A percentile compares a stretch with the other conserved stretches of the same genome.
phyloP scores from a whole-genome alignment of 2,329 filamentous ascomycete genomes.

The Albophoma yamanashiensis region DNA sequence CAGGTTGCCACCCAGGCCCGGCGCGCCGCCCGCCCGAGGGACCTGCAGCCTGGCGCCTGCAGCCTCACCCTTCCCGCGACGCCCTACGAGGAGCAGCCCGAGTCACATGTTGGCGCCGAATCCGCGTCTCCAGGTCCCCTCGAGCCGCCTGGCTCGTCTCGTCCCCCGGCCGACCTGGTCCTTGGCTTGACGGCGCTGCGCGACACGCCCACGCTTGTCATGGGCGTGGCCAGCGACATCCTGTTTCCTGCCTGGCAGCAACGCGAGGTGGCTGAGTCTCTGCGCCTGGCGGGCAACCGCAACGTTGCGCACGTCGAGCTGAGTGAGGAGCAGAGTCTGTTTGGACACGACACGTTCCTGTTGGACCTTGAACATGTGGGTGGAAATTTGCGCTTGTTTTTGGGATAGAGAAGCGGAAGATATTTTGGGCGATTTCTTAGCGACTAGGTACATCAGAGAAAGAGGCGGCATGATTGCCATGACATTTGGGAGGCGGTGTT shows the following conservation, averaged over 20 bases:
- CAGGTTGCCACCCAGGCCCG: slow-evolving; percentile 53
- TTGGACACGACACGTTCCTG: slow-evolving; percentile 94
- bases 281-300: slow-evolving; percentile 67
- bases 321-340: slow-evolving; percentile 86
- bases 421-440: background rate
- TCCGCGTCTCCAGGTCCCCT: slow-evolving; percentile 12
- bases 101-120: slow-evolving; percentile 25
- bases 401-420: slow-evolving; percentile 27
- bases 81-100: slow-evolving; percentile 77
- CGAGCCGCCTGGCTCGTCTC: slow-evolving; percentile 22
- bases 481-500: background rate
- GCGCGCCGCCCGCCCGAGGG: slow-evolving; percentile 47
- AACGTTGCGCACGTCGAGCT: slow-evolving; percentile 82
- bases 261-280: slow-evolving; percentile 77
- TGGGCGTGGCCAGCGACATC: slow-evolving; percentile 93
- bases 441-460: background rate
- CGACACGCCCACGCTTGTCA: slow-evolving; percentile 72
- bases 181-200: slow-evolving; percentile 60
- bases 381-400: slow-evolving; percentile 68
- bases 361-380: slow-evolving; percentile 88
- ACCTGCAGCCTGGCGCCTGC: slow-evolving; percentile 46
- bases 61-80: slow-evolving; percentile 70
- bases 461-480: background rate
- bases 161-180: slow-evolving; percentile 70
- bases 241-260: slow-evolving; percentile 98